A percentile compares a stretch with the other conserved stretches of the same genome.
Evolutionary conservation across 2,329 filamentous ascomycete genomes (phyloP).

Genomic region (Acephala macrosclerotiorum): DNA sequence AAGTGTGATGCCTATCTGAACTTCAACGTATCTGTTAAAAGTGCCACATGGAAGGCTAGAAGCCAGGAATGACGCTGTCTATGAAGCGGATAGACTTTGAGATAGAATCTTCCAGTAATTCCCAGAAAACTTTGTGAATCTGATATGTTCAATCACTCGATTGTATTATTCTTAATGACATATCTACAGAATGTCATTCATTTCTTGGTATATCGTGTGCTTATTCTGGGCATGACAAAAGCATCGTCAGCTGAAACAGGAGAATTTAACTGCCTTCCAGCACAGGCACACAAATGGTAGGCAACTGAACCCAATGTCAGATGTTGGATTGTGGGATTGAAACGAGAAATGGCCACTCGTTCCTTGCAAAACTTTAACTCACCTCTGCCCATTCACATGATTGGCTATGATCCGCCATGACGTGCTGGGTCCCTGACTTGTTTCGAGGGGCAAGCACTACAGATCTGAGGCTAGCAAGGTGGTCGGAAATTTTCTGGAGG

Average conservation of each 20-base stretch:
- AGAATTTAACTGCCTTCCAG: no score
- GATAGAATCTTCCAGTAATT: no score
- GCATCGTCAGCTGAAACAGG: no score
- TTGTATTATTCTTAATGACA: no score
- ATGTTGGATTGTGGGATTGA: not conserved
- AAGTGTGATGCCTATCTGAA: not conserved
- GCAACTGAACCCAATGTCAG: not conserved
- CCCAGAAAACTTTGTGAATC: no score
- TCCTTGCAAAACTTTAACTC: constrained; percentile 1
- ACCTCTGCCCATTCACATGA: not conserved
- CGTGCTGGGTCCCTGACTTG: constrained; percentile 1
- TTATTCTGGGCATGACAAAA: no score
- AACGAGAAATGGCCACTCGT: not conserved
- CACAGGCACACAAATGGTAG: not conserved
- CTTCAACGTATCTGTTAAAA: not conserved
- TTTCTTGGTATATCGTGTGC: no score
- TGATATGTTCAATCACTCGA: no score
- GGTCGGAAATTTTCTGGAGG: not conserved
- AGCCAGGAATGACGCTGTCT: no score
- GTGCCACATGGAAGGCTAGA: no score
- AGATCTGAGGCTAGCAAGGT: not conserved
- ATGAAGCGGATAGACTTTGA: no score
- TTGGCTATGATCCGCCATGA: not conserved
- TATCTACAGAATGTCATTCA: no score
- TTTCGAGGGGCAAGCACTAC: not conserved